Base-by-base conservation (phyloP, 257 asterid species). In the Gardenia jasminoides region DNA sequence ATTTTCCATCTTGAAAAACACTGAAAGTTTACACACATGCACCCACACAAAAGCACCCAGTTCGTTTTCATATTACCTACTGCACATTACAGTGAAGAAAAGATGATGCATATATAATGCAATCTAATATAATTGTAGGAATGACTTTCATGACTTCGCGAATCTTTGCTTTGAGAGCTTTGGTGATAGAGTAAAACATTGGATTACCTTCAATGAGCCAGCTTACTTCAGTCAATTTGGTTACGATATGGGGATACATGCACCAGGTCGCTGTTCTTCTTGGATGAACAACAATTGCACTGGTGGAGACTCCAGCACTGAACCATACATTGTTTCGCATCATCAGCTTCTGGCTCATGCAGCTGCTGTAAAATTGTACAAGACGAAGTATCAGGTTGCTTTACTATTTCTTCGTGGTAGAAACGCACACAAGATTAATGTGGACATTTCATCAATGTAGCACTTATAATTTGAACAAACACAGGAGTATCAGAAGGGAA, bases 201-300 rank as follows among this genome's bases (percentile, higher is more conserved):
- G 94, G 94, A 72, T 80, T 43, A 91, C 92, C 0, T 5, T 90
- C 1, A 89, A 91, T 9, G 94, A 91, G 65, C 90, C 93, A 36
- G 76, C 58, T 28, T 67, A 61, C 0, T 89, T 68, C 44, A 9
- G 65, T 16, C 58, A 12, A 10, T 44, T n/a, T 0, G 97, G 93
- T 1, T 90, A 90, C 24, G 92, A 85, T 10, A 1, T 28, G 0
- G 94, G 94, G 0, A 36, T 50, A 7, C 4, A 68, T 0, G 91
- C 93, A 0, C 94, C 97, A 0, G 91, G 93, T 2, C 77, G 92
- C 2, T 69, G 31, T 69, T 69, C 19, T 22, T 19, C 74, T 0
- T 24, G 59, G 24, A 6, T 11, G 15, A 16, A 46, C 26, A 10
- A 24, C 36, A 13, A 12, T n/a, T 22, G 24, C 10, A 50, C 19